Percentiles rank a stretch among this genome's conserved stretches.
Conservation (phyloP, 1,139 yeast genomes). For the Zygosaccharomyces pseudobailii region DNA sequence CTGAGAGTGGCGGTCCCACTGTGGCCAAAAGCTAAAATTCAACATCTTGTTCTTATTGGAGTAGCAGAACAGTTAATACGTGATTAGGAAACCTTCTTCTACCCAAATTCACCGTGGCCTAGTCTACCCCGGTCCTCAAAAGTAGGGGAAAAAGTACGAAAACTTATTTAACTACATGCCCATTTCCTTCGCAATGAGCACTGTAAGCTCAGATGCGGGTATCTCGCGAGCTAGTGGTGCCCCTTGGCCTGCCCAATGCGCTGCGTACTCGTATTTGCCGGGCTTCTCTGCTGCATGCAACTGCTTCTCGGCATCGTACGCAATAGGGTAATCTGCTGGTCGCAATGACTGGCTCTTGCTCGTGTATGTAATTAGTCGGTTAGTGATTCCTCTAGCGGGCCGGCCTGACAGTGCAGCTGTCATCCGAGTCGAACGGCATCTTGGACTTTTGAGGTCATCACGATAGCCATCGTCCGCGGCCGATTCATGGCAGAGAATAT, state of each 20-base stretch:
- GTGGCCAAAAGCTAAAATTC: too few species aligned
- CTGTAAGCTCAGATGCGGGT: background rate
- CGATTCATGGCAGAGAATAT: conserved; percentile 39
- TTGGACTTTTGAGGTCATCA: conserved; percentile 10
- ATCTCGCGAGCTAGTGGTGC: conserved; percentile 2
- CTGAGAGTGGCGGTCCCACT: too few species aligned
- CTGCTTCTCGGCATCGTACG: conserved; percentile 38
- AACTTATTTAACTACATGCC: background rate
- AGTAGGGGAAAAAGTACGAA: too few species aligned
- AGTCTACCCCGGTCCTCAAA: too few species aligned
- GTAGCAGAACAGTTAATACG: too few species aligned
- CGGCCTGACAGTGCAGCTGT: conserved; percentile 40
- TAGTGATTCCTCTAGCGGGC: conserved; percentile 38
- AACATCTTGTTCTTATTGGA: too few species aligned
- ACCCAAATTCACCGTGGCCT: too few species aligned
- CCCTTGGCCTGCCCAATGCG: conserved; percentile 13
- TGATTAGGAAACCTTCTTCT: too few species aligned
- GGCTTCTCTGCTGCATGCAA: conserved; percentile 5
- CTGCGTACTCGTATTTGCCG: conserved; percentile 7
- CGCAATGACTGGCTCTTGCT: conserved; percentile 16
- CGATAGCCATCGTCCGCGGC: conserved; percentile 7
- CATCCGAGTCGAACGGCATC: conserved; percentile 33
- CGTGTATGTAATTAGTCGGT: conserved; percentile 29
- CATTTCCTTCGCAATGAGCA: background rate
- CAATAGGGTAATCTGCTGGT: conserved; percentile 38